These are phyloP conservation scores for Rutstroemia sp. DNA, from an alignment of 2,329 filamentous ascomycete species.

Conservation along the genomic window DNA sequence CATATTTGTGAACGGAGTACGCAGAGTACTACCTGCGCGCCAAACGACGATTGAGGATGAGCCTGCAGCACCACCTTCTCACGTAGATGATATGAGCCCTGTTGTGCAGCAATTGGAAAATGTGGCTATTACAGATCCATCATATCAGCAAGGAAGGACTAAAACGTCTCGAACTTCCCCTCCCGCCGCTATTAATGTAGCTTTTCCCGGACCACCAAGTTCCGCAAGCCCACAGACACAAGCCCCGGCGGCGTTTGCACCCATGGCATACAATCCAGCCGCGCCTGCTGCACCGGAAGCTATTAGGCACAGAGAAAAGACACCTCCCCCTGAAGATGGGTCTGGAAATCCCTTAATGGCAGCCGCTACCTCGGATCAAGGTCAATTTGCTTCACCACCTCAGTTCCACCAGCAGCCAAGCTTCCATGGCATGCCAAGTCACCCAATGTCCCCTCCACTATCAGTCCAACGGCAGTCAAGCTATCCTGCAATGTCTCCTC, in stretches of 20 bases:
- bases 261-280: slow-evolving; percentile 73
- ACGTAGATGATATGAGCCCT: slow-evolving; percentile 50
- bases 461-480: slow-evolving; percentile 9
- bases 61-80: slow-evolving; percentile 43
- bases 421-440: slow-evolving; percentile 5
- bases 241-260: slow-evolving; percentile 37
- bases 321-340: slow-evolving; percentile 64
- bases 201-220: slow-evolving; percentile 27
- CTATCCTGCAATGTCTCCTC: slow-evolving; percentile 7
- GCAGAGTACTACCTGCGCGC: slow-evolving; percentile 53
- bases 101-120: slow-evolving; percentile 69
- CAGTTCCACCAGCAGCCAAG: slow-evolving; percentile 28
- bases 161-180: slow-evolving; percentile 22
- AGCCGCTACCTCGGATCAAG: slow-evolving; percentile 50
- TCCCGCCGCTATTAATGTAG: slow-evolving; percentile 5
- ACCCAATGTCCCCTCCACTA: slow-evolving; percentile 13
- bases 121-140: slow-evolving; percentile 56
- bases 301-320: slow-evolving; percentile 69
- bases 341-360: slow-evolving; percentile 51
- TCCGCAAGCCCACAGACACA: slow-evolving; percentile 30
- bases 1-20: slow-evolving; percentile 61
- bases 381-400: slow-evolving; percentile 45
- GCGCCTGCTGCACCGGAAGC: slow-evolving; percentile 68
- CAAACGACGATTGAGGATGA: slow-evolving; percentile 60
- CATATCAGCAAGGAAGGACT: slow-evolving; percentile 33